Conservation (phyloP, 805 yeast genomes). For the Wickerhamomyces silvicola region DNA sequence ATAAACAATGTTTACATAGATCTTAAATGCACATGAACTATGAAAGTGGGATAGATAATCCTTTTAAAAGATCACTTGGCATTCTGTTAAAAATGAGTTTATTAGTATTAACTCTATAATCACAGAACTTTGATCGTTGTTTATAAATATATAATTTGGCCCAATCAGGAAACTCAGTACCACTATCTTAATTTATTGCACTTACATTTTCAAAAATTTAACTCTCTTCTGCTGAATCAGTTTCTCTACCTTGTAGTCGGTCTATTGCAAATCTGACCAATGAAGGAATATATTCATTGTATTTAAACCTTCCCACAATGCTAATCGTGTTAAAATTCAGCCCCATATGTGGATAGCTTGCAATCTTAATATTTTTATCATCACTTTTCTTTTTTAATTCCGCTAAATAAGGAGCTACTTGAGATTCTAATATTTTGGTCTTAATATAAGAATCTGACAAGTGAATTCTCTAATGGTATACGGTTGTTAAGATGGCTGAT, state of each 20-base stretch:
- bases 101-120: no score
- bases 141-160: no score
- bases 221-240: conserved; percentile 51
- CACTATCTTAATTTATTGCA: not conserved
- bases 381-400: conserved; percentile 39
- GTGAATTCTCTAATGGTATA: conserved; percentile 20
- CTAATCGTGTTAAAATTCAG: conserved; percentile 65
- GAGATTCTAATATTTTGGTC: conserved; percentile 56
- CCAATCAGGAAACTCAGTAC: no score
- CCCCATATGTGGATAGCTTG: conserved; percentile 77
- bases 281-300: conserved; percentile 30
- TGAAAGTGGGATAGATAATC: no score
- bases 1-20: no score
- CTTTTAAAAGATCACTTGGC: no score
- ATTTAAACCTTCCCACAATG: conserved; percentile 51
- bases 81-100: no score
- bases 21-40: no score
- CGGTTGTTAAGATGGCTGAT: conserved; percentile 32
- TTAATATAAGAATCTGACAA: conserved; percentile 50
- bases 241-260: conserved; percentile 49
- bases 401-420: conserved; percentile 58
- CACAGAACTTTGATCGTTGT: no score
- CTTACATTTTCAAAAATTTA: conserved; percentile 4
- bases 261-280: conserved; percentile 41
- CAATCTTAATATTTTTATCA: conserved; percentile 50